These are phyloP conservation scores for Stachybotrys chlorohalonatus DNA, from an alignment of 2,329 filamentous ascomycete species.

Conservation along the genomic window DNA sequence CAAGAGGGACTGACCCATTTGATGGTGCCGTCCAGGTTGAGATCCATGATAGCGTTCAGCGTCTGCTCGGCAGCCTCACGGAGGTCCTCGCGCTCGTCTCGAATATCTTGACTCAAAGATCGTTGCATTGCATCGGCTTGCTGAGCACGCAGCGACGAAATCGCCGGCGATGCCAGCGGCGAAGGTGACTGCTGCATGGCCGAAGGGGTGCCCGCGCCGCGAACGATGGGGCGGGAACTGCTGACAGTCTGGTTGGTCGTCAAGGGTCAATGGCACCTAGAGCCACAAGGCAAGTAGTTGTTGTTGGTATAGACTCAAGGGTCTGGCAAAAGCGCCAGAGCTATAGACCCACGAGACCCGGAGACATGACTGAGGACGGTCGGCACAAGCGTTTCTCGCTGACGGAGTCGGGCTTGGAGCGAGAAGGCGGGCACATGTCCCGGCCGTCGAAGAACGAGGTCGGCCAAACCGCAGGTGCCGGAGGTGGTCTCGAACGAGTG, in stretches of 20 bases:
- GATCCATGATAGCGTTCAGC: slow-evolving; percentile 89
- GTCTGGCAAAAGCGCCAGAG: slow-evolving; percentile 38
- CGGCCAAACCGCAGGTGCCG: not conserved
- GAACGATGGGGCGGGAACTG: slow-evolving; percentile 3
- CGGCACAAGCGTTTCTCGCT: slow-evolving; percentile 2
- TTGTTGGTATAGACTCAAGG: slow-evolving; percentile 14
- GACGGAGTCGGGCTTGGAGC: not conserved
- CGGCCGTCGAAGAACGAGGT: not conserved
- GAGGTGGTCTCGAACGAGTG: not conserved
- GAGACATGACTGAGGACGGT: slow-evolving; percentile 35
- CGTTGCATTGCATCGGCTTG: slow-evolving; percentile 47
- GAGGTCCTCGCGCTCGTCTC: slow-evolving; percentile 86
- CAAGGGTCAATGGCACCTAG: not conserved
- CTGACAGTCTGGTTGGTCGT: slow-evolving; percentile 8
- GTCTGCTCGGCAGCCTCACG: slow-evolving; percentile 95
- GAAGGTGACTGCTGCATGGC: slow-evolving; percentile 31
- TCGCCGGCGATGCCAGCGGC: slow-evolving; percentile 41
- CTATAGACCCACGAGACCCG: slow-evolving; percentile 33
- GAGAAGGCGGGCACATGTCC: not conserved
- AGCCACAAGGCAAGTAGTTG: not conserved
- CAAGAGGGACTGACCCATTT: slow-evolving; percentile 97
- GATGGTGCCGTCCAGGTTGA: slow-evolving; percentile 81
- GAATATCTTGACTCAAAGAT: slow-evolving; percentile 78
- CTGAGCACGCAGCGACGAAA: slow-evolving; percentile 42
- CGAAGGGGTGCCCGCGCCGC: not conserved